phyloP scores from a whole-genome alignment of 306 rosid species.

The Acacia crassicarpa region DNA sequence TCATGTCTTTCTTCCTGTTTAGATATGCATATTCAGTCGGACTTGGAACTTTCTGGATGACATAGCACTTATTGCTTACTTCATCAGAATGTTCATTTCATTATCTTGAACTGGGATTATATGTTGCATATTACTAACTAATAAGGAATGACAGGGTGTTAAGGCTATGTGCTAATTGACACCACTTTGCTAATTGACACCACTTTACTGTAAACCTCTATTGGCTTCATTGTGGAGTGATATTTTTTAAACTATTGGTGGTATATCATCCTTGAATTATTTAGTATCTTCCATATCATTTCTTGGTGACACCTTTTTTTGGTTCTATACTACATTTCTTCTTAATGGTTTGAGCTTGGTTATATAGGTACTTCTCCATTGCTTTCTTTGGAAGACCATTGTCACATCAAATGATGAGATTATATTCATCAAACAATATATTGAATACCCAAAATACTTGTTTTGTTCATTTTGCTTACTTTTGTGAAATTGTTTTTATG shows the following conservation, averaged over 20 bases:
- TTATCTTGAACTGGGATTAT: background rate
- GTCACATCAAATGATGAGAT: background rate
- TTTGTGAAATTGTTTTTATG: slow-evolving; percentile 11
- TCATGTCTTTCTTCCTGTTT: slow-evolving; percentile 1
- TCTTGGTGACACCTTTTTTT: background rate
- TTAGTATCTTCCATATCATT: background rate
- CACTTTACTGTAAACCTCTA: slow-evolving; percentile 17
- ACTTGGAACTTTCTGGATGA: slow-evolving; percentile 24
- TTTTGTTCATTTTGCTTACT: background rate
- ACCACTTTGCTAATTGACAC: background rate
- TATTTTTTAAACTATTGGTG: slow-evolving; percentile 22
- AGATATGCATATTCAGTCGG: background rate
- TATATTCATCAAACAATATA: background rate
- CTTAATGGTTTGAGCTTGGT: background rate
- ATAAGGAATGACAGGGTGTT: slow-evolving; percentile 2
- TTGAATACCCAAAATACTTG: background rate
- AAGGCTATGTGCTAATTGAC: too few relatives aligned
- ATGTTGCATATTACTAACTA: slow-evolving; percentile 4
- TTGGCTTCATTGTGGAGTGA: slow-evolving; percentile 18
- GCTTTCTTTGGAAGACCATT: background rate
- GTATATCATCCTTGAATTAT: background rate
- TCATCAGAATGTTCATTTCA: background rate
- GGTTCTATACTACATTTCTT: background rate
- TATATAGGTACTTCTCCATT: background rate
- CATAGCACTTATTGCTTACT: background rate